Evolutionary conservation across 2,329 filamentous ascomycete species (phyloP).

Genomic region (Neofusicoccum sp.): DNA sequence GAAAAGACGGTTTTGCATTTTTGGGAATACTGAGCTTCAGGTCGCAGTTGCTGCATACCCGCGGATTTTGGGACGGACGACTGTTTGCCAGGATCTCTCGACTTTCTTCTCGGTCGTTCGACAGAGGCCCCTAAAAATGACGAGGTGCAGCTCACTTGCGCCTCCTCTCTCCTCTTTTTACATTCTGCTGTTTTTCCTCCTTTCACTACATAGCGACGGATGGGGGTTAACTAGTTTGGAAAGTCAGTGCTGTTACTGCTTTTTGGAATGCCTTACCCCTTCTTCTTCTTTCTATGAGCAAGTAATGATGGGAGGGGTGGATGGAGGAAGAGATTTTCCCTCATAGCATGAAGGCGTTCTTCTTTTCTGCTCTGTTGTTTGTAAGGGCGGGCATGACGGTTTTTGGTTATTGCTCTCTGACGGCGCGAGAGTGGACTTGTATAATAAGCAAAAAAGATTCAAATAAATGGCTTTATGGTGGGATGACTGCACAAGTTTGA

Average conservation of each 20-base stretch:
- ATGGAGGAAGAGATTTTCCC: not conserved
- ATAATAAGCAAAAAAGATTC: conserved; percentile 11
- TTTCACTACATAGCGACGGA: conserved; percentile 11
- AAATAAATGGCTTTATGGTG: not conserved
- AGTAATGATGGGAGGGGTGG: conserved; percentile 4
- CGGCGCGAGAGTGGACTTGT: not conserved
- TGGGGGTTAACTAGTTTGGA: not conserved
- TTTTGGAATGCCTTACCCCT: not conserved
- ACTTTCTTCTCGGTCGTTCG: no score
- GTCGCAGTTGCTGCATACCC: no score
- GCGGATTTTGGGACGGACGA: no score
- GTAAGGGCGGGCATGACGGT: not conserved
- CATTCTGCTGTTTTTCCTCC: not conserved
- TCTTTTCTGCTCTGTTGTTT: not conserved
- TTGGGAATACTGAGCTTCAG: no score
- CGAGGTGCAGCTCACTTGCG: not conserved
- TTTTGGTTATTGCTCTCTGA: not conserved
- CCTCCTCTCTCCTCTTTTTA: not conserved
- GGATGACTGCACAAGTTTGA: not conserved
- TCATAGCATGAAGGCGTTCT: conserved; percentile 11
- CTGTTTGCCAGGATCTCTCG: no score
- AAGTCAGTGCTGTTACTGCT: not conserved
- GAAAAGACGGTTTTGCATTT: no score
- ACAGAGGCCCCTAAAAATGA: not conserved
- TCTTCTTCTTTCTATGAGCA: not conserved